These are phyloP conservation scores for Coemansia sp. DNA, from an alignment of 192 early-diverging fungal species.

Conservation along the genomic window DNA sequence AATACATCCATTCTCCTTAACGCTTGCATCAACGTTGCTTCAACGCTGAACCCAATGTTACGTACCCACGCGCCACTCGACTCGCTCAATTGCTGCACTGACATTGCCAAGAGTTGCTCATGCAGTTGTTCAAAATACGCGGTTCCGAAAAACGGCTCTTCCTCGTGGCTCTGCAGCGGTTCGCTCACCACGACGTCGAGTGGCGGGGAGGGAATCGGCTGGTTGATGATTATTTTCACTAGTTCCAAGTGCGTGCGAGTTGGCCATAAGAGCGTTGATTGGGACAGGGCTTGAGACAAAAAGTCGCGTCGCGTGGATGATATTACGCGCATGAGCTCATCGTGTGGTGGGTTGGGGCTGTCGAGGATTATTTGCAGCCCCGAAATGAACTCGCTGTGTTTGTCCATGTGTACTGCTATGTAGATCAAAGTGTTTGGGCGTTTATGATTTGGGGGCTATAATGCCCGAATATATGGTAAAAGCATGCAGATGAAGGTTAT, in stretches of 20 bases:
- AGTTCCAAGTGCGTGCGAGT: conserved; percentile 50
- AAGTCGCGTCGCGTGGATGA: conserved; percentile 45
- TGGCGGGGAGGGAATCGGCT: conserved; percentile 29
- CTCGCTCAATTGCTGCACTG: conserved; percentile 24
- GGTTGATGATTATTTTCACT: conserved; percentile 44
- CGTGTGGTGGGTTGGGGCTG: conserved; percentile 41
- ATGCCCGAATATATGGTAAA: too few species aligned
- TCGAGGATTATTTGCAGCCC: conserved; percentile 48
- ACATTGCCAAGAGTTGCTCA: conserved; percentile 25
- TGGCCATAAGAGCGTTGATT: conserved; percentile 43
- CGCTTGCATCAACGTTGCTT: conserved; percentile 49
- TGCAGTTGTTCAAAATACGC: conserved; percentile 48
- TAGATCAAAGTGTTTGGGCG: too few species aligned
- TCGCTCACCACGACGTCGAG: conserved; percentile 21
- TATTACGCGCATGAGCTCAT: conserved; percentile 40
- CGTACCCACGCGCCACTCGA: conserved; percentile 41
- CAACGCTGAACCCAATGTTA: conserved; percentile 53
- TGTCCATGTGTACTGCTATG: conserved; percentile 29
- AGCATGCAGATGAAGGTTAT: too few species aligned
- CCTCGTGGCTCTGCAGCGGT: conserved; percentile 36
- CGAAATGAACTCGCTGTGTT: conserved; percentile 34
- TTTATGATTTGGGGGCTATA: too few species aligned
- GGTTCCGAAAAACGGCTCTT: conserved; percentile 37
- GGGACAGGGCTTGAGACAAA: conserved; percentile 33
- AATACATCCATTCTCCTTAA: conserved; percentile 32